These are phyloP conservation scores for Pythium brassicae DNA, from an alignment of 352 stramenopile genomes.

Conservation along the genomic window DNA sequence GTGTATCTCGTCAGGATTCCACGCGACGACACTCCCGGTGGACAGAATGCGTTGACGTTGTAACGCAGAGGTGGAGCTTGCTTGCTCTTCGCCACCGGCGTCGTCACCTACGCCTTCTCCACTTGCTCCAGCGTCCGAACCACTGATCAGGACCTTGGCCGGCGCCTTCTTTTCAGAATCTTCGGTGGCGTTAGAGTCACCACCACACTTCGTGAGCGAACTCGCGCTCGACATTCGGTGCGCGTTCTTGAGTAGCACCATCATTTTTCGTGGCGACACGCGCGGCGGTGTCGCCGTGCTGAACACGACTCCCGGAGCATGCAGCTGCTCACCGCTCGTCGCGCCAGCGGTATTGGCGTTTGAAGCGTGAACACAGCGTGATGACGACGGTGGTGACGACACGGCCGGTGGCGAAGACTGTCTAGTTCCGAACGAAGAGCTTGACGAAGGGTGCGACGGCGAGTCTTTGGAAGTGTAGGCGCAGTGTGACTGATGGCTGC, in stretches of 20 bases:
- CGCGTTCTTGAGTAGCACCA: conserved; percentile 25
- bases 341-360: not conserved
- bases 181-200: not conserved
- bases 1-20: not conserved
- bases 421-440: conserved; percentile 3
- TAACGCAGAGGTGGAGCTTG: not conserved
- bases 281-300: conserved; percentile 10
- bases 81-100: not conserved
- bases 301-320: conserved; percentile 22
- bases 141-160: too few species aligned
- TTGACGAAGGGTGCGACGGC: conserved; percentile 7
- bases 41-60: not conserved
- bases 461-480: not conserved
- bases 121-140: too few species aligned
- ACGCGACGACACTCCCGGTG: not conserved
- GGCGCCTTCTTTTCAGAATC: not conserved
- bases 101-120: not conserved
- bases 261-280: conserved; percentile 32
- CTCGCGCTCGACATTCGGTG: conserved; percentile 10
- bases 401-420: not conserved
- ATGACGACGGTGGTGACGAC: not conserved
- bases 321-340: not conserved
- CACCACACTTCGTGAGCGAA: not conserved
- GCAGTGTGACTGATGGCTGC: not conserved
- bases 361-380: not conserved